These are phyloP conservation scores for Geranium rotundifolium DNA, from an alignment of 345 rosid genomes.

Conservation along the genomic window DNA sequence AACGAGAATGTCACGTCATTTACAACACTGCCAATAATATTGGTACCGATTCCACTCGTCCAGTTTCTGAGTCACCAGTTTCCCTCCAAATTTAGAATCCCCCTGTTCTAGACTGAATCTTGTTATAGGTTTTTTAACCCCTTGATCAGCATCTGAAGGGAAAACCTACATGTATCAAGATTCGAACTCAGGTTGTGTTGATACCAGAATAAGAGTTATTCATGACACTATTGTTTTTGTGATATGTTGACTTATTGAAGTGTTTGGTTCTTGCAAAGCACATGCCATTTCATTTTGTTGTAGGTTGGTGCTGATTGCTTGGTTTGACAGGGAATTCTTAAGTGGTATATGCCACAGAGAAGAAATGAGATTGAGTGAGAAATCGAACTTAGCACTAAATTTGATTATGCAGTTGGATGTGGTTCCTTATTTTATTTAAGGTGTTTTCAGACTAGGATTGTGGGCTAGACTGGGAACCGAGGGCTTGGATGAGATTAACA, in stretches of 20 bases:
- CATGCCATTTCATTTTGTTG: slow-evolving; percentile 5
- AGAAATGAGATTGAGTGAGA: slow-evolving; percentile 85
- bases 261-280: slow-evolving; percentile 3
- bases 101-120: no score
- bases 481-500: no score
- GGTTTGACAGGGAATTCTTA: slow-evolving; percentile 87
- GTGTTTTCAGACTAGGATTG: background rate
- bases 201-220: background rate
- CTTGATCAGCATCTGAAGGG: no score
- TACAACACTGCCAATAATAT: no score
- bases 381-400: background rate
- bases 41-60: background rate
- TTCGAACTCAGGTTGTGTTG: no score
- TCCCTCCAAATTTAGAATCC: background rate
- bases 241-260: slow-evolving; percentile 2
- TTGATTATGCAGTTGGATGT: background rate
- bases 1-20: no score
- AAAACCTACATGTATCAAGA: no score
- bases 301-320: slow-evolving; percentile 87
- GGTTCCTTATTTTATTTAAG: background rate
- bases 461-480: background rate
- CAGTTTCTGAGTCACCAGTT: background rate
- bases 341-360: slow-evolving; percentile 78
- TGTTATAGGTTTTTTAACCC: no score
- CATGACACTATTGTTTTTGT: background rate